Evolutionary conservation across 2,329 filamentous ascomycete species (phyloP).

Genomic region (Pyricularia pennisetigena): DNA sequence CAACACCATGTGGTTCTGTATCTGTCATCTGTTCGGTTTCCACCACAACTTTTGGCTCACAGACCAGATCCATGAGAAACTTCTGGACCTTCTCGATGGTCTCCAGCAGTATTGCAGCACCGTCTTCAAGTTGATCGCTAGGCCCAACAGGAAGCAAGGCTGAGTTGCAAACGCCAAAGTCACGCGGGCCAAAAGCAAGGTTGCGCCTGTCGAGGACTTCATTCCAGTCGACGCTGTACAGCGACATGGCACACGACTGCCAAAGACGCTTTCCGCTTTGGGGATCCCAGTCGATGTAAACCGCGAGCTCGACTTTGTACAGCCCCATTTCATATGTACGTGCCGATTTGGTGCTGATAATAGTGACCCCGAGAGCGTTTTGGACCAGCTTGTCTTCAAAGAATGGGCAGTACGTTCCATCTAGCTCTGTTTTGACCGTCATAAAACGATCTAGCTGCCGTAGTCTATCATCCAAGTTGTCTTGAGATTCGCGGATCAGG

Average conservation of each 20-base stretch:
- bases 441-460: constrained; percentile 15
- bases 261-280: neutral
- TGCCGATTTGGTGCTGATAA: constrained; percentile 1
- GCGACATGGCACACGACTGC: constrained; percentile 12
- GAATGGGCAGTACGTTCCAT: constrained; percentile 10
- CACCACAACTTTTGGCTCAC: neutral
- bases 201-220: constrained; percentile 8
- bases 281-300: constrained; percentile 21
- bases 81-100: neutral
- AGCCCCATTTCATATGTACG: neutral
- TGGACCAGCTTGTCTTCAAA: constrained; percentile 21
- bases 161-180: constrained; percentile 7
- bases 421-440: constrained; percentile 11
- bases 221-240: constrained; percentile 22
- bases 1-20: neutral
- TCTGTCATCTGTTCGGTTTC: neutral
- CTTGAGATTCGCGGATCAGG: constrained; percentile 12
- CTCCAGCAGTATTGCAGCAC: neutral
- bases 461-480: constrained; percentile 12
- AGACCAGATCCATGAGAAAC: constrained; percentile 1
- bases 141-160: constrained; percentile 7
- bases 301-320: constrained; percentile 23
- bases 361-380: constrained; percentile 17
- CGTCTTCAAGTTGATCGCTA: neutral
- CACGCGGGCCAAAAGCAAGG: constrained; percentile 8